Conservation (phyloP, 179 eudicot genomes). For the Beta corolliflora region DNA sequence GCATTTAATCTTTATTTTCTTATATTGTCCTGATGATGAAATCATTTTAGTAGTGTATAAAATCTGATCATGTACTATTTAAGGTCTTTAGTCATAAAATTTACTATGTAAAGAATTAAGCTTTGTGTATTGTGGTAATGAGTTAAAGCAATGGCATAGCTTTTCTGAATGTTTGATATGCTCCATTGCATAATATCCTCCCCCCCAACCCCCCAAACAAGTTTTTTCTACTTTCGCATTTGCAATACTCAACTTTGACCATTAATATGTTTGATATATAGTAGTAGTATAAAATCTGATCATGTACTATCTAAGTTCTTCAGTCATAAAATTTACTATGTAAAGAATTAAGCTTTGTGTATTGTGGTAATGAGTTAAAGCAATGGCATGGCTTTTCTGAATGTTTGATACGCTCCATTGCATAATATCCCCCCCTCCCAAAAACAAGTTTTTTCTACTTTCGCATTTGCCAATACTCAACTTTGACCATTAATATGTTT, state of each 20-base stretch:
- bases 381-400: background rate
- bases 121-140: background rate
- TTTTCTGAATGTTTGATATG: background rate
- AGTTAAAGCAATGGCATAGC: conserved; percentile 7
- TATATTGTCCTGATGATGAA: conserved; percentile 17
- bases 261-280: no score
- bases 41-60: background rate
- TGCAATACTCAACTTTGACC: no score
- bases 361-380: background rate
- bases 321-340: background rate
- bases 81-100: background rate
- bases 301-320: background rate
- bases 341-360: background rate
- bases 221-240: no score
- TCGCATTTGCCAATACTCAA: no score
- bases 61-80: background rate
- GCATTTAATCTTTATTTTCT: no score
- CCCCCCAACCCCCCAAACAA: no score
- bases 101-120: background rate
- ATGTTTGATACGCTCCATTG: background rate
- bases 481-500: no score
- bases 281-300: background rate
- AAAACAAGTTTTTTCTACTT: no score
- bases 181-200: background rate
- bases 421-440: background rate